These are phyloP conservation scores for Thoreauomyces humboldtii DNA, from an alignment of 192 early-diverging fungal genomes.

Conservation along the genomic window DNA sequence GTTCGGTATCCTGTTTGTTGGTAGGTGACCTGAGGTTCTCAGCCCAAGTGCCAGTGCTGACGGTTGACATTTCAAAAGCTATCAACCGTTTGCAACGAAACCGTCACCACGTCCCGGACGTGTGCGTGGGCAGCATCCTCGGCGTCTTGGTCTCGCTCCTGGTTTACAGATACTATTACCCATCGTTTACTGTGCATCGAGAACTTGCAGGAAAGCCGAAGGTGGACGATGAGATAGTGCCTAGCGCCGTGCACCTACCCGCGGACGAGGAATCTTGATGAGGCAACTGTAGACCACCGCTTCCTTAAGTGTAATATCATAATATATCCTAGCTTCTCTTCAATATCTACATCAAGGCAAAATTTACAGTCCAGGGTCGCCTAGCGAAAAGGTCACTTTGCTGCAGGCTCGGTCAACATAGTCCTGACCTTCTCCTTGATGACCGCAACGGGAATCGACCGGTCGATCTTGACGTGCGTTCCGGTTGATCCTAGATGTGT, in stretches of 20 bases:
- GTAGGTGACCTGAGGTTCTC: neutral
- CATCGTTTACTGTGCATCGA: neutral
- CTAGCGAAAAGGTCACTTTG: no score
- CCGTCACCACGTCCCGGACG: slow-evolving; percentile 13
- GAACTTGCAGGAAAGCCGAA: slow-evolving; percentile 3
- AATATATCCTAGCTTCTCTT: no score
- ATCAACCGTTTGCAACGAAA: slow-evolving; percentile 18
- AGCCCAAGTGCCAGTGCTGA: neutral
- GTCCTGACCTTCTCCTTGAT: slow-evolving; percentile 11
- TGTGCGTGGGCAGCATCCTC: slow-evolving; percentile 1
- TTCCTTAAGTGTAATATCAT: no score
- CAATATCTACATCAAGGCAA: no score
- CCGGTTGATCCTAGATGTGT: slow-evolving; percentile 1
- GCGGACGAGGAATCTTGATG: no score
- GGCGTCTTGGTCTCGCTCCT: slow-evolving; percentile 12
- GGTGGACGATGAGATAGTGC: no score
- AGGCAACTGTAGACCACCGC: no score
- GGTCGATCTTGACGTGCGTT: slow-evolving; percentile 9
- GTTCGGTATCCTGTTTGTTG: neutral
- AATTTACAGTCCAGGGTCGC: no score
- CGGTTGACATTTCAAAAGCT: neutral
- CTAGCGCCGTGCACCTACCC: no score
- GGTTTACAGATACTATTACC: slow-evolving; percentile 18
- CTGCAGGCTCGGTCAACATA: no score
- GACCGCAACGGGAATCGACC: neutral